Base-by-base conservation (phyloP, 768 basidiomycete species). In the Neoboletus subvelutipes region DNA sequence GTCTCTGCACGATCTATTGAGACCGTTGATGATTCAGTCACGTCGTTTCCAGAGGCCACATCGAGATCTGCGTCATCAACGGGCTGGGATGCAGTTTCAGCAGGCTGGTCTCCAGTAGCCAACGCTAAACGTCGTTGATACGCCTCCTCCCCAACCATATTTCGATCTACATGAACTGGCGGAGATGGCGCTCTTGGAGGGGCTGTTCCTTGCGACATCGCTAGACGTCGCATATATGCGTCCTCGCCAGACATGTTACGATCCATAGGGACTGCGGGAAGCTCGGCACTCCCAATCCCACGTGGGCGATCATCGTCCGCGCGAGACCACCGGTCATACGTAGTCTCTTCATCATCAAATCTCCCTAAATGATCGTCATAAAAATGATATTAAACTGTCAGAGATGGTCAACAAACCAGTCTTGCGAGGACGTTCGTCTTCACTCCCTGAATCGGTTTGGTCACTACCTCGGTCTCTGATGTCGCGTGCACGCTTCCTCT, bases 161-260 rank as follows among this genome's bases (percentile, higher is more conserved):
- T 74, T 34, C 72, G 71, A 29, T 82, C 79, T 0, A 80, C 70
- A 1, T 72, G 66, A 5, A 73, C 72, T 20, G 79, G 73, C 18
- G 79, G 36, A 45, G 67, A 70, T 31, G 60, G 61, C 1, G 51
- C 62, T 24, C 60, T 62, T n/a, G 70, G 56, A 13, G 46, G 57
- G 10, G 56, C 55, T 24, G 57, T 31, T 13, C 71, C 73, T 20
- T 71, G 68, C 5, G 89, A 89, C 80, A 92, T 77, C 9, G 89
- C 87, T 18, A 91, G 77, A 24, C 91, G 84, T 31, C 88, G 86
- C 64, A 85, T 84, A 67, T 86, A 93, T 5, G 88, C 90, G 64
- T 91, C 91, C 50, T 92, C 90, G 10, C 90, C 91, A 2, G 87
- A 84, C 59, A 89, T 71, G 36, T 71, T 75, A 28, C 75, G 73